Conservation (phyloP, 768 basidiomycete species). For the Trametes maxima region DNA sequence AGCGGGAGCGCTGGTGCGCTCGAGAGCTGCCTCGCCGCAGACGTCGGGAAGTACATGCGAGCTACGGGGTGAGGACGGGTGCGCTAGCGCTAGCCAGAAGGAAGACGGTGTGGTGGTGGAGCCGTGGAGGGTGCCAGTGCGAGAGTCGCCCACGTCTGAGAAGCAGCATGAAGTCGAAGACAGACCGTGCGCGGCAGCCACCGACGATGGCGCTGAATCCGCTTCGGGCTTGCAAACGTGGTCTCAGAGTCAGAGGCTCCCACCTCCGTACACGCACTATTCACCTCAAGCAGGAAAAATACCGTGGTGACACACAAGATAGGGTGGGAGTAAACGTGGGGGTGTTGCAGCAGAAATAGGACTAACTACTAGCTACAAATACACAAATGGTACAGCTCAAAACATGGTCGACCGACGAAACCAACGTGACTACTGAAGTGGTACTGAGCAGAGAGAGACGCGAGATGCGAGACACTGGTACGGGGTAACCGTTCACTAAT, state of each 20-base stretch:
- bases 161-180: slow-evolving; percentile 13
- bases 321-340: background rate
- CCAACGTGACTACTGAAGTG: background rate
- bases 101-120: background rate
- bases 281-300: background rate
- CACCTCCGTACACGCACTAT: background rate
- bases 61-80: background rate
- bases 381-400: slow-evolving; percentile 22
- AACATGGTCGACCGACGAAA: slow-evolving; percentile 15
- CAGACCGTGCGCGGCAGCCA: background rate
- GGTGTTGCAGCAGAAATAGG: background rate
- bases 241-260: too few relatives aligned
- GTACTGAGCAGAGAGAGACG: slow-evolving; percentile 11
- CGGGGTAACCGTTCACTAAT: background rate
- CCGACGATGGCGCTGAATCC: background rate
- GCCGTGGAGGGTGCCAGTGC: background rate
- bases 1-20: slow-evolving; percentile 72
- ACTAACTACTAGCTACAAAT: slow-evolving; percentile 22
- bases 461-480: background rate
- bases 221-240: background rate
- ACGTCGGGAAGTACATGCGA: slow-evolving; percentile 84
- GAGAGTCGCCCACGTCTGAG: slow-evolving; percentile 12
- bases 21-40: slow-evolving; percentile 72
- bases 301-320: background rate
- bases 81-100: background rate